These are phyloP conservation scores for Pseudogymnoascus sp. DNA, from an alignment of 2,329 filamentous ascomycete species.

Conservation along the genomic window DNA sequence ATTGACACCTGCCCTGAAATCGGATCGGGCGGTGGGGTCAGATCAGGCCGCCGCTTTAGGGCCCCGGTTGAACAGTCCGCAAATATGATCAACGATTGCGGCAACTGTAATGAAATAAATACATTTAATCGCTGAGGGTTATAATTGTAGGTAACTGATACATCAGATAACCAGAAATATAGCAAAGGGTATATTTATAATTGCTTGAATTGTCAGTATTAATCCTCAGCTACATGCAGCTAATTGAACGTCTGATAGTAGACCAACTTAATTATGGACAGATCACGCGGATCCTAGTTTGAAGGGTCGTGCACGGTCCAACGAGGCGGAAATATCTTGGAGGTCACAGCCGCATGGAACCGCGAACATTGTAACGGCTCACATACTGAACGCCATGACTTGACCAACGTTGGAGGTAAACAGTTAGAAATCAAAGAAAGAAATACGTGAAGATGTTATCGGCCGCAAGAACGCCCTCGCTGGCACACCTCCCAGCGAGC, in stretches of 20 bases:
- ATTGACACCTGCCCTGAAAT: constrained; percentile 10
- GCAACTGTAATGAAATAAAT: background rate
- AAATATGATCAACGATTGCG: background rate
- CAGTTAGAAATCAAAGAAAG: background rate
- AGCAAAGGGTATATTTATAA: background rate
- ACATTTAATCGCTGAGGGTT: background rate
- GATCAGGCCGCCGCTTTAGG: background rate
- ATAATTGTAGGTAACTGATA: background rate
- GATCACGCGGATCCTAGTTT: background rate
- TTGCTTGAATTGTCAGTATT: background rate
- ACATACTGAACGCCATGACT: constrained; percentile 4
- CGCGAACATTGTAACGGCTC: background rate
- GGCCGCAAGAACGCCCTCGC: constrained; percentile 21
- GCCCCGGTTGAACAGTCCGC: background rate
- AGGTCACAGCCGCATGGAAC: constrained; percentile 2
- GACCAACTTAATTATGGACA: background rate
- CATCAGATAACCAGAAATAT: background rate
- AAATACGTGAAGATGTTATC: constrained; percentile 17
- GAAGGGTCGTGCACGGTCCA: background rate
- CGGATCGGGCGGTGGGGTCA: constrained; percentile 2
- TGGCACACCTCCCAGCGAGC: constrained; percentile 31
- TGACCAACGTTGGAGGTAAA: background rate
- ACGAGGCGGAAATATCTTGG: constrained; percentile 4
- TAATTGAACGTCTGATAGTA: background rate
- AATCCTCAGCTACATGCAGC: background rate